Base-by-base conservation (phyloP, 208 protist species). In the Balamuthia mandrillaris region DNA sequence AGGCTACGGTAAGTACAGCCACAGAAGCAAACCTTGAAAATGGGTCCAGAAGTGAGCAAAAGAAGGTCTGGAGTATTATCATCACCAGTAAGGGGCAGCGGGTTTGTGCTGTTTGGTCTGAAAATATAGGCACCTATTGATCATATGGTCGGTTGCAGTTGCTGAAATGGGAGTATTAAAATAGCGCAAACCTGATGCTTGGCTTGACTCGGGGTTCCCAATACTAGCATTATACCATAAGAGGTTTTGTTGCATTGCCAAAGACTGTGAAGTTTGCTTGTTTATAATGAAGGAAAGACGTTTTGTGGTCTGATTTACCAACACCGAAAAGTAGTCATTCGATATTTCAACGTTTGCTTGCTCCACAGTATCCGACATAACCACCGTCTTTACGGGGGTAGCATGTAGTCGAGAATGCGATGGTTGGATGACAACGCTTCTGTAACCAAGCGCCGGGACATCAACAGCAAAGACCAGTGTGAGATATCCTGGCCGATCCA, bases 81-180 rank as follows among this genome's bases (percentile, higher is more conserved):
- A 18, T 54, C 47, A 54, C 47, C 12, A 18, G 14, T 12, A 12
- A 54, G 12, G 18, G 14, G 54, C 31, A 81, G 60, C 29, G 72
- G 29, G 47, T 81, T 44, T 21, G 72, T 61, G 47, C 37, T 27
- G 51, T 81, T 81, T n/a, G 72, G 72, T 18, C 72, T 29, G 51
- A 81, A 81, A 33, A 81, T 81, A 39, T 81, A 81, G 6, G 72
- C 72, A n/a, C 72, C 72, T 21, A 31, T 63, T 3, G 72, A 37
- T 81, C 47, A 24, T 9, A 35, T 0, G 72, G 60, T 5, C 18
- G n/a, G 29, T 37, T 39, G 47, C 60, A 61, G 47, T 81, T 81
- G 72, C 72, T 81, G 37, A 37, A 56, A 51, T 81, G 54, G 47
- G 54, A 21, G n/a, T 3, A 6, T 42, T 0, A 60, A 9, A 12